Base-by-base conservation (phyloP, 1,284 basidiomycete species). In the Trichosporon ovoides region DNA sequence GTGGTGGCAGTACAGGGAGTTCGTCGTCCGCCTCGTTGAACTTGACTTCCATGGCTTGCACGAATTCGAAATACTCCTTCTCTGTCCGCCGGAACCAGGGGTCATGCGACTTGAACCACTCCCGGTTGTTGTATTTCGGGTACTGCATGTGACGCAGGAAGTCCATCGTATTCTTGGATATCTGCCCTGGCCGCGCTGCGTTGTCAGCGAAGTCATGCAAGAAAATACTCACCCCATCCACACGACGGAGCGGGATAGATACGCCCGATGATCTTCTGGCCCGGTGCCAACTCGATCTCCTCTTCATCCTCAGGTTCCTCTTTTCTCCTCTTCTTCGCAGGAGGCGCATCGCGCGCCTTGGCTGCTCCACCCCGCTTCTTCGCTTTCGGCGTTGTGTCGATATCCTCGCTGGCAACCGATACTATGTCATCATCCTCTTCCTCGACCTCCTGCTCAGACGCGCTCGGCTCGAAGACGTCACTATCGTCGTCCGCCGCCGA, bases 21-120 rank as follows among this genome's bases (percentile, higher is more conserved):
- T 95, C 85, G 5, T 83, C 77, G 70, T 96, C 92, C 0, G 84
- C 83, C 52, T 86, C 86, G 37, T 82, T 80, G 16, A 94, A 73
- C 33, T 84, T 81, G 1, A 84, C 58, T 24, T 79, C 87, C 67
- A 93, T 84, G 0, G 78, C 78, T 48, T 88, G 85, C 13, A 91
- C 79, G 68, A 95, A 96, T 48, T 82, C 84, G 71, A 87, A 87
- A 85, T 88, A 95, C 73, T 96, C 91, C 74, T 85, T 83, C 73
- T 94, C 91, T 0, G 88, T 88, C 37, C 82, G 81, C 12, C 91
- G 82, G 69, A 86, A 93, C 1, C 91, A 83, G 1, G 88, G 87
- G 66, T 94, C 91, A 55, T 79, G 74, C 10, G 67, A 66, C 52
- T 70, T 68, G 64, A 77, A 77, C 91, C 92, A 96, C 71, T 90